phyloP scores from a whole-genome alignment of 306 rosid genomes.

The Crotalaria pallida region DNA sequence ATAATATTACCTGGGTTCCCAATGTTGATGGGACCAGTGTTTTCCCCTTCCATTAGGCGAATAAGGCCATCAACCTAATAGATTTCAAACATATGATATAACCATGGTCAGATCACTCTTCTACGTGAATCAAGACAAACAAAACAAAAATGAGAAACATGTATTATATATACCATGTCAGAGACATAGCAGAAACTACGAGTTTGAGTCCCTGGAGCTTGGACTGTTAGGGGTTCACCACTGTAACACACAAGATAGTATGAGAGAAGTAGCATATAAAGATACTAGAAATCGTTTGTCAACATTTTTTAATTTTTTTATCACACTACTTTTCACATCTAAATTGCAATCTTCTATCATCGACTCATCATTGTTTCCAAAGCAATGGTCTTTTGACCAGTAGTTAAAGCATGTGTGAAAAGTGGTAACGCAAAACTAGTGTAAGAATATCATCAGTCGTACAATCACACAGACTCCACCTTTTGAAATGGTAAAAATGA shows the following conservation, averaged over 20 bases:
- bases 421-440: no score
- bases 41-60: conserved; percentile 69
- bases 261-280: background rate
- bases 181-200: conserved; percentile 82
- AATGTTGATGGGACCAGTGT: conserved; percentile 80
- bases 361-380: no score
- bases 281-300: no score
- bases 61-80: conserved; percentile 76
- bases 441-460: no score
- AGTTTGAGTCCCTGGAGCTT: conserved; percentile 54
- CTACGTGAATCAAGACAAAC: background rate
- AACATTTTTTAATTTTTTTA: no score
- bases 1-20: conserved; percentile 73
- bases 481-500: background rate
- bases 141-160: background rate
- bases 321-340: no score
- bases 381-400: no score
- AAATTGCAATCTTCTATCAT: no score
- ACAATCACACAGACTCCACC: background rate
- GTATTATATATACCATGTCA: conserved; percentile 62
- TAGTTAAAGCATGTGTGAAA: no score
- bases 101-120: conserved; percentile 5
- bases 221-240: conserved; percentile 51
- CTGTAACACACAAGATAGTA: conserved; percentile 23
- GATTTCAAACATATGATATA: background rate